A percentile compares a stretch with the other conserved stretches of the same genome.
phyloP scores from a whole-genome alignment of 2,329 filamentous ascomycete species.

The Cordyceps javanica region DNA sequence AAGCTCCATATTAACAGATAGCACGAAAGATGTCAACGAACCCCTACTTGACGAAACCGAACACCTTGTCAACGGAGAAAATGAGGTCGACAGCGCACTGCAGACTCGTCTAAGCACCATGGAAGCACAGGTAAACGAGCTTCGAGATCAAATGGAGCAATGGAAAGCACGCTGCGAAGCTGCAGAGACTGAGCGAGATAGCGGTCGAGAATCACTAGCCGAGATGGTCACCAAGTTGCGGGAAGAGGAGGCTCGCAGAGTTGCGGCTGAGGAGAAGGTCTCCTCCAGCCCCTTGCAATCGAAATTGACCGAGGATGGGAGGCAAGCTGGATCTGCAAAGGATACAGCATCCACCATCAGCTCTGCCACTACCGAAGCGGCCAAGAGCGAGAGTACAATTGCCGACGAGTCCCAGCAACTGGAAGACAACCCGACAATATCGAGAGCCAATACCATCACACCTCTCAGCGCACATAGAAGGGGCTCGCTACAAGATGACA shows the following conservation, averaged over 20 bases:
- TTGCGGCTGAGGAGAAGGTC: conserved; percentile 35
- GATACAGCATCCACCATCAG: not conserved
- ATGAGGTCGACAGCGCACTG: conserved; percentile 25
- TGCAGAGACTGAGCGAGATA: conserved; percentile 71
- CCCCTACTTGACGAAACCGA: conserved; percentile 31
- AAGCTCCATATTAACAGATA: conserved; percentile 4
- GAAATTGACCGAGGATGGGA: conserved; percentile 17
- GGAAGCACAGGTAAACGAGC: conserved; percentile 71
- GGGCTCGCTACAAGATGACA: conserved; percentile 36
- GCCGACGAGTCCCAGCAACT: conserved; percentile 25
- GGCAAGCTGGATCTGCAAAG: conserved; percentile 12
- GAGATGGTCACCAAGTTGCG: conserved; percentile 86
- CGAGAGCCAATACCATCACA: conserved; percentile 44
- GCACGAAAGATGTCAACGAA: conserved; percentile 14
- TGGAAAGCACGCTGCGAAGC: conserved; percentile 73
- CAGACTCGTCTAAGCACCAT: conserved; percentile 71
- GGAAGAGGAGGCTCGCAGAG: conserved; percentile 51
- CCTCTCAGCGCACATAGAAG: conserved; percentile 34
- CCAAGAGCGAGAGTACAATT: not conserved
- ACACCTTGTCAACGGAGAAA: conserved; percentile 36
- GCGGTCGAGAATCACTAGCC: conserved; percentile 66
- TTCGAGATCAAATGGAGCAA: conserved; percentile 72
- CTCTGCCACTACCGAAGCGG: not conserved
- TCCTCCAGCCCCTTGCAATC: conserved; percentile 30
- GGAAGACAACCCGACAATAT: conserved; percentile 37